Conservation (phyloP, 805 yeast species). For the Yamadazyma ubonensis region DNA sequence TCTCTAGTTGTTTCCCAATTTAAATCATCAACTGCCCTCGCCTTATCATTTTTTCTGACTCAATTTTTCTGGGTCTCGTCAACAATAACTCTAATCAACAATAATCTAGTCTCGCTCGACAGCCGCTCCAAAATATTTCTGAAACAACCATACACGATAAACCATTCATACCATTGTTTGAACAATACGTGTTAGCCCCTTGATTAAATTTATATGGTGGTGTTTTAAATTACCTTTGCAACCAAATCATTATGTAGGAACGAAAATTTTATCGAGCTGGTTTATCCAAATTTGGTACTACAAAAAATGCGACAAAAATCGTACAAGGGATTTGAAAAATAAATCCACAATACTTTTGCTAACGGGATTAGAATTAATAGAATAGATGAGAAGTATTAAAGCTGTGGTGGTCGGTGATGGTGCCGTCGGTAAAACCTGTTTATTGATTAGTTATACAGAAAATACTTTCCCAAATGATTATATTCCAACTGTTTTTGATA, state of each 20-base stretch:
- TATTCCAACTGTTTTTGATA: slow-evolving; percentile 92
- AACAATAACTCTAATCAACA: too few species aligned
- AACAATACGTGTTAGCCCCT: too few species aligned
- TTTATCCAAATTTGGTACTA: slow-evolving; percentile 1
- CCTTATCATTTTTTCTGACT: too few species aligned
- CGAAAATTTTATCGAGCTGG: slow-evolving; percentile 1
- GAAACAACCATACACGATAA: too few species aligned
- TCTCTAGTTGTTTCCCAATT: too few species aligned
- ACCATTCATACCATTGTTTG: too few species aligned
- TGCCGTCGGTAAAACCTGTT: slow-evolving; percentile 92
- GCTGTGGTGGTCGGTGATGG: slow-evolving; percentile 96
- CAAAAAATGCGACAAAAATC: slow-evolving; percentile 1
- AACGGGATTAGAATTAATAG: background rate
- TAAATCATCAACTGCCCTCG: too few species aligned
- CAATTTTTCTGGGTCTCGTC: too few species aligned
- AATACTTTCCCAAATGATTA: slow-evolving; percentile 92
- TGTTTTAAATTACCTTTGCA: too few species aligned
- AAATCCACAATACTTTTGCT: background rate
- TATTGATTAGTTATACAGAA: slow-evolving; percentile 84
- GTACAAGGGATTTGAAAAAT: slow-evolving; percentile 2
- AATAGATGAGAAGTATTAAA: slow-evolving; percentile 74
- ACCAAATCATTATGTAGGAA: background rate
- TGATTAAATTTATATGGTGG: too few species aligned
- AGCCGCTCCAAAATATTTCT: too few species aligned
- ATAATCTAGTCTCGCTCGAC: too few species aligned